A percentile compares a stretch with the other conserved stretches of the same genome.
Evolutionary conservation across 306 rosid genomes (phyloP).

Genomic region (Hylodesmum podocarpum): DNA sequence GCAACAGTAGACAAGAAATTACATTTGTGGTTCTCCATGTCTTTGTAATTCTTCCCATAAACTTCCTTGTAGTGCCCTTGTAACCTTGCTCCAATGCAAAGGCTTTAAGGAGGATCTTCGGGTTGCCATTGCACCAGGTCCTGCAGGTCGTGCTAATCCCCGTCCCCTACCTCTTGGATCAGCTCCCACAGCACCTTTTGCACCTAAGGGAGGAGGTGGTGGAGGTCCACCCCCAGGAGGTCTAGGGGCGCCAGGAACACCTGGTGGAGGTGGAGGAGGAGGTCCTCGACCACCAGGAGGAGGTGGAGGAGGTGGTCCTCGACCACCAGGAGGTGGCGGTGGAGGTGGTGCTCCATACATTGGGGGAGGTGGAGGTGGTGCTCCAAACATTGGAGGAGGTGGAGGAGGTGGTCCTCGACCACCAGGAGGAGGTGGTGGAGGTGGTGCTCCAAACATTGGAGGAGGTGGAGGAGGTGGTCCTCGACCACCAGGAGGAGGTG

Average conservation of each 20-base stretch:
- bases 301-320: conserved; percentile 59
- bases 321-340: conserved; percentile 40
- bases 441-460: background rate
- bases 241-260: conserved; percentile 49
- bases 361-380: conserved; percentile 28
- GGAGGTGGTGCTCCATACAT: conserved; percentile 32
- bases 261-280: conserved; percentile 60
- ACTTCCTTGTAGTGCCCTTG: conserved; percentile 94
- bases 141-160: conserved; percentile 64
- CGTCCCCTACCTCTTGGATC: conserved; percentile 82
- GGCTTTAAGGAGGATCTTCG: conserved; percentile 85
- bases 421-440: background rate
- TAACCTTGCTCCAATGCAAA: conserved; percentile 93
- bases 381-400: background rate
- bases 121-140: conserved; percentile 52
- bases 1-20: conserved; percentile 32
- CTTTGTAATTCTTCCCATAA: conserved; percentile 97
- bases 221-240: conserved; percentile 70
- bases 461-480: background rate
- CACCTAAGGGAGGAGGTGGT: conserved; percentile 64
- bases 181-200: conserved; percentile 52
- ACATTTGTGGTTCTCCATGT: conserved; percentile 83
- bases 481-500: conserved; percentile 24
- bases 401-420: background rate
- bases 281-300: conserved; percentile 44